phyloP scores from a whole-genome alignment of 164 flowering plant genomes.

The Taxillus chinensis region DNA sequence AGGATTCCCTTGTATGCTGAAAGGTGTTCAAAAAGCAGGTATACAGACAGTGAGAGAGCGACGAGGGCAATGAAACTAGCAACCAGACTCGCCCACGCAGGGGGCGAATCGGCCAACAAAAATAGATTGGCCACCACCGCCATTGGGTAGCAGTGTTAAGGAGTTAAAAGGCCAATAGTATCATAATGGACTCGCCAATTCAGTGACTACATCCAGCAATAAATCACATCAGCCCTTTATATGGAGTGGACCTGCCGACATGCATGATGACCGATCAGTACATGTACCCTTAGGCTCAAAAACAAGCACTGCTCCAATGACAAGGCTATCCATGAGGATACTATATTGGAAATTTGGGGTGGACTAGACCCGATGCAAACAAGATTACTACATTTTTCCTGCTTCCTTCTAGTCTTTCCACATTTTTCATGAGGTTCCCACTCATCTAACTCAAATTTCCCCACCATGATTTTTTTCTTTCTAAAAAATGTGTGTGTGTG shows the following conservation, averaged over 20 bases:
- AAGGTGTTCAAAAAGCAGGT: slow-evolving; percentile 66
- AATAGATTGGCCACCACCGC: slow-evolving; percentile 17
- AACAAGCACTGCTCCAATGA: not conserved
- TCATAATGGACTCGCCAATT: slow-evolving; percentile 18
- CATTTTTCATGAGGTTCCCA: too few relatives aligned
- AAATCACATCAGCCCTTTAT: slow-evolving; percentile 3
- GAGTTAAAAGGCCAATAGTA: slow-evolving; percentile 12
- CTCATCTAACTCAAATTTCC: too few relatives aligned
- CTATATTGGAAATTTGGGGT: too few relatives aligned
- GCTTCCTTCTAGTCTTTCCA: too few relatives aligned
- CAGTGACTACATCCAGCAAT: not conserved
- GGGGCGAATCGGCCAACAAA: slow-evolving; percentile 22
- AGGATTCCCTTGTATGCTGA: slow-evolving; percentile 72
- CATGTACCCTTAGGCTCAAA: not conserved
- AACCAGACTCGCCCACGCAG: slow-evolving; percentile 47
- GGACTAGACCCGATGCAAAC: too few relatives aligned
- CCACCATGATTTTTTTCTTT: too few relatives aligned
- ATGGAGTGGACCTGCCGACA: slow-evolving; percentile 5
- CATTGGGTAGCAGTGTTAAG: slow-evolving; percentile 18
- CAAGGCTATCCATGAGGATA: too few relatives aligned
- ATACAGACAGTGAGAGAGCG: slow-evolving; percentile 46
- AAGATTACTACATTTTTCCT: too few relatives aligned
- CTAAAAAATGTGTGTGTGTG: too few relatives aligned
- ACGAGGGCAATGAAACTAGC: slow-evolving; percentile 43
- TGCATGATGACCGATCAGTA: not conserved